Percentiles rank a stretch among this genome's conserved stretches.
Evolutionary conservation across 768 basidiomycete genomes (phyloP).

Genomic region (Megacollybia marginata): DNA sequence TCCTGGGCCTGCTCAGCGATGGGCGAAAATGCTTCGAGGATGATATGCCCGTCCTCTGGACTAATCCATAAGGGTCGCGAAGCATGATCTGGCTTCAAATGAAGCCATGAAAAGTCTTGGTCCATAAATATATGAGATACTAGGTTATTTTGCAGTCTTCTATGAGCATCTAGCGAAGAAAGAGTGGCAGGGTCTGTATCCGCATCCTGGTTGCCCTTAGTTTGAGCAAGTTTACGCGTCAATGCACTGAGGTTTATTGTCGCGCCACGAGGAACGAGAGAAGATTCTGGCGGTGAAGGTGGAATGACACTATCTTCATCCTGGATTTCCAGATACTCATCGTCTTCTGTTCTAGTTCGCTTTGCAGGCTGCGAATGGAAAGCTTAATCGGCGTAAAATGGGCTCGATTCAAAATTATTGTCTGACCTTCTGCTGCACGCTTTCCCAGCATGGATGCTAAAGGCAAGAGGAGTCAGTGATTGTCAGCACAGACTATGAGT

Average conservation of each 20-base stretch:
- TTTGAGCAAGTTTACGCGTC: constrained; percentile 69
- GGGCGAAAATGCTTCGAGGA: constrained; percentile 95
- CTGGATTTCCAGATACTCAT: background rate
- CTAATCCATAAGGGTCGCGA: constrained; percentile 96
- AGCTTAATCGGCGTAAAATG: constrained; percentile 5
- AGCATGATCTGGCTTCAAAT: constrained; percentile 85
- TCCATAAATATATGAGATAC: constrained; percentile 80
- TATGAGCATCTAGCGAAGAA: constrained; percentile 54
- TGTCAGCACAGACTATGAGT: too few relatives aligned
- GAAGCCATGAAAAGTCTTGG: constrained; percentile 81
- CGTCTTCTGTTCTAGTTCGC: constrained; percentile 16
- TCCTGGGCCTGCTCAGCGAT: constrained; percentile 98
- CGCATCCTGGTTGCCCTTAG: constrained; percentile 39
- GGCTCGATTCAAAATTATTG: background rate
- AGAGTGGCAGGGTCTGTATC: constrained; percentile 30
- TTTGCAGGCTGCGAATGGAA: constrained; percentile 29
- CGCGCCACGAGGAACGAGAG: constrained; percentile 58
- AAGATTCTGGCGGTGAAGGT: constrained; percentile 29
- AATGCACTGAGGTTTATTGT: constrained; percentile 87
- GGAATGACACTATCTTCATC: background rate
- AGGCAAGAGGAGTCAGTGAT: background rate
- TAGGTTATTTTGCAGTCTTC: constrained; percentile 65
- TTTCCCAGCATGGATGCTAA: constrained; percentile 20
- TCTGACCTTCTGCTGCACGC: constrained; percentile 31
- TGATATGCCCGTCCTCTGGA: constrained; percentile 87